Evolutionary conservation across 1,284 basidiomycete species (phyloP).

Genomic region (Marasmius tenuissimus): DNA sequence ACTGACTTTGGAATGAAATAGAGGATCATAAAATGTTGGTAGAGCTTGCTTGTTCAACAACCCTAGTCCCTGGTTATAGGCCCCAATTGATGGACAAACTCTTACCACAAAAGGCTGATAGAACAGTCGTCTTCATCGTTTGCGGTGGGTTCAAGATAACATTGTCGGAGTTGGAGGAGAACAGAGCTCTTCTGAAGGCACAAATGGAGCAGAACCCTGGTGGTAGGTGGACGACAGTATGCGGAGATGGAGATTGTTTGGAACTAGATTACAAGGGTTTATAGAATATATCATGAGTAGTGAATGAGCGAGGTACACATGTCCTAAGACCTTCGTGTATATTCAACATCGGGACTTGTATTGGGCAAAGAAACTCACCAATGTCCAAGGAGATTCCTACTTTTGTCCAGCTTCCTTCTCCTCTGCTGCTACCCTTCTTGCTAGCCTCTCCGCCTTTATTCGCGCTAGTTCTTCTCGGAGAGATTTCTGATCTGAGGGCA

Average conservation of each 20-base stretch:
- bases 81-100: slow-evolving; percentile 52
- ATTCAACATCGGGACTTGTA: background rate
- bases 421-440: slow-evolving; percentile 40
- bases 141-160: slow-evolving; percentile 76
- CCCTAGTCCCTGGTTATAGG: slow-evolving; percentile 64
- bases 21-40: slow-evolving; percentile 75
- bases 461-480: slow-evolving; percentile 68
- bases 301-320: slow-evolving; percentile 1
- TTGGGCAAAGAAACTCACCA: background rate
- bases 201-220: slow-evolving; percentile 21
- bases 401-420: slow-evolving; percentile 31
- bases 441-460: slow-evolving; percentile 63
- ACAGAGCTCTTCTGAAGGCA: slow-evolving; percentile 36
- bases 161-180: slow-evolving; percentile 49
- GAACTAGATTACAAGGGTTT: slow-evolving; percentile 19
- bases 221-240: slow-evolving; percentile 35
- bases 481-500: slow-evolving; percentile 64
- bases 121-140: slow-evolving; percentile 61
- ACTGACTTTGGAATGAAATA: slow-evolving; percentile 25
- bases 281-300: slow-evolving; percentile 14
- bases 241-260: slow-evolving; percentile 34
- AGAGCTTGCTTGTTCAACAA: slow-evolving; percentile 70
- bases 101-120: slow-evolving; percentile 33
- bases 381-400: slow-evolving; percentile 16
- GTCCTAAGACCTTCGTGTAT: background rate